A percentile compares a stretch with the other conserved stretches of the same genome.
Evolutionary conservation across 345 rosid genomes (phyloP).

Genomic region (Bretschneidera sinensis): DNA sequence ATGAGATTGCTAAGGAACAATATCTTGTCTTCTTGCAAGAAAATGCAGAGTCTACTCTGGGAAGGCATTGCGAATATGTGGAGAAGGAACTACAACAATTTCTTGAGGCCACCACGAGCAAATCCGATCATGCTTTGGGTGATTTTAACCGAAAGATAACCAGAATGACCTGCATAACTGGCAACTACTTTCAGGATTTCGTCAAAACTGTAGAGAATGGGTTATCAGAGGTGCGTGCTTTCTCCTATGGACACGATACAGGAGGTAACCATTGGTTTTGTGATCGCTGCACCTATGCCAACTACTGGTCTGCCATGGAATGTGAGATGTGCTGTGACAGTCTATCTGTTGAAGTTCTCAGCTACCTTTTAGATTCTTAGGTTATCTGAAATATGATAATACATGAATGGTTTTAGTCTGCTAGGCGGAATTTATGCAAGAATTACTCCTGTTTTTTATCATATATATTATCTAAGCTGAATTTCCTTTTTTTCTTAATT

Average conservation of each 20-base stretch:
- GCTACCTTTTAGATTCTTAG: too few species aligned
- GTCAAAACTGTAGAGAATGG: background rate
- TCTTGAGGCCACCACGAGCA: too few species aligned
- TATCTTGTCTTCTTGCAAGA: background rate
- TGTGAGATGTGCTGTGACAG: background rate
- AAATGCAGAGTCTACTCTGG: background rate
- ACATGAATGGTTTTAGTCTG: too few species aligned
- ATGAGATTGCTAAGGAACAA: background rate
- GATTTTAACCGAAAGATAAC: too few species aligned
- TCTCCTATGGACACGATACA: background rate
- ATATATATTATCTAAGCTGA: too few species aligned
- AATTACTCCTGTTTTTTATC: too few species aligned
- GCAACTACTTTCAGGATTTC: background rate
- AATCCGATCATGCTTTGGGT: background rate
- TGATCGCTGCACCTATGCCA: background rate
- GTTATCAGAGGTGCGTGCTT: background rate
- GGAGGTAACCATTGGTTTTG: background rate
- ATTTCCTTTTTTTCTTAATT: too few species aligned
- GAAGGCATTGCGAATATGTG: background rate
- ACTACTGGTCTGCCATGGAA: background rate
- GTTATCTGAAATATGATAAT: too few species aligned
- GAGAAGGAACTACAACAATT: background rate
- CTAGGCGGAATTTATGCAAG: too few species aligned
- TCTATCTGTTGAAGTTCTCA: too few species aligned
- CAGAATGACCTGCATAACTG: background rate